A percentile compares a stretch with the other conserved stretches of the same genome.
These are phyloP conservation scores for Exserohilum rostratum DNA, from an alignment of 2,329 filamentous ascomycete genomes.

Conservation along the genomic window DNA sequence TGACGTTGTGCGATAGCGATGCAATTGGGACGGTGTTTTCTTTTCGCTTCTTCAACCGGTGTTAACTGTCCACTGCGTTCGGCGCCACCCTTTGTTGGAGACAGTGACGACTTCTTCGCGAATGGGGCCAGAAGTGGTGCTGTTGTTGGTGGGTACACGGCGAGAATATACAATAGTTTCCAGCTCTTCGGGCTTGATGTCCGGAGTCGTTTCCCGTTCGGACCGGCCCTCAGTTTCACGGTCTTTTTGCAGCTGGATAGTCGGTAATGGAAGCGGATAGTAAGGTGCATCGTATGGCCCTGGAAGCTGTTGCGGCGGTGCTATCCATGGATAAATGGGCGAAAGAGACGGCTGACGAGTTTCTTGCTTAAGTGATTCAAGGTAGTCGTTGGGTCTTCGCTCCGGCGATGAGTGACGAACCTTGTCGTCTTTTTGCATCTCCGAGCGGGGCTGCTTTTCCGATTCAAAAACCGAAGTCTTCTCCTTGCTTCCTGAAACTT, in stretches of 20 bases:
- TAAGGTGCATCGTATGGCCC: slow-evolving; percentile 45
- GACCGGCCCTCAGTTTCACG: slow-evolving; percentile 21
- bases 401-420: background rate
- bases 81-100: slow-evolving; percentile 41
- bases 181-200: slow-evolving; percentile 1
- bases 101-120: slow-evolving; percentile 37
- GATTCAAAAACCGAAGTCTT: background rate
- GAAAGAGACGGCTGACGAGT: slow-evolving; percentile 23
- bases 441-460: background rate
- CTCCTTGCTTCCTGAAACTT: background rate
- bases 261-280: slow-evolving; percentile 42
- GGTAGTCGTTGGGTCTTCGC: slow-evolving; percentile 16
- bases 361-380: slow-evolving; percentile 22
- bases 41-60: slow-evolving; percentile 28
- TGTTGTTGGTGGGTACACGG: slow-evolving; percentile 34
- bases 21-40: background rate
- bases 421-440: background rate
- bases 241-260: slow-evolving; percentile 17
- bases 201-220: slow-evolving; percentile 11
- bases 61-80: slow-evolving; percentile 44
- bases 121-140: slow-evolving; percentile 13
- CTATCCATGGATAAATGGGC: slow-evolving; percentile 43
- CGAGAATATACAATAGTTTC: slow-evolving; percentile 31
- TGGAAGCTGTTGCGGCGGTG: slow-evolving; percentile 39
- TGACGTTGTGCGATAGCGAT: background rate